These are phyloP conservation scores for Naganishia friedmannii DNA, from an alignment of 768 basidiomycete species.

Conservation along the genomic window DNA sequence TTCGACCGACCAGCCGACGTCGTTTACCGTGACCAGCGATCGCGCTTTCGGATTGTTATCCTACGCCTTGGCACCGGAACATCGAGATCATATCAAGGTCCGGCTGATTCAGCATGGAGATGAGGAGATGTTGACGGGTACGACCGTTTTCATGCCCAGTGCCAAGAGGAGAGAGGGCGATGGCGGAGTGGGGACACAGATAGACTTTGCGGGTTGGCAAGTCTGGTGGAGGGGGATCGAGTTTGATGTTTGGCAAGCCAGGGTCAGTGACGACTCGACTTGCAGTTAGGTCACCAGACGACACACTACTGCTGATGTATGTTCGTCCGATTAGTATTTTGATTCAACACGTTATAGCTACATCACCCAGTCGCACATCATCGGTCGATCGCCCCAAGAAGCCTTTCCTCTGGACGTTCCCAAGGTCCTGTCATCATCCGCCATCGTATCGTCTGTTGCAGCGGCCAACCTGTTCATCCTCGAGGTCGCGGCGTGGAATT, in stretches of 20 bases:
- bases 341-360: slow-evolving; percentile 23
- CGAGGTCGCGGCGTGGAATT: slow-evolving; percentile 28
- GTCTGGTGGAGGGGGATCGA: slow-evolving; percentile 37
- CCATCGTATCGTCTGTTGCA: slow-evolving; percentile 4
- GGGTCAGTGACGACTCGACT: slow-evolving; percentile 31
- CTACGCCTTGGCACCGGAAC: slow-evolving; percentile 33
- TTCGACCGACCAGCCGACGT: slow-evolving; percentile 13
- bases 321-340: slow-evolving; percentile 30
- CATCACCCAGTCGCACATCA: slow-evolving; percentile 38
- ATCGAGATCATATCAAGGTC: slow-evolving; percentile 27
- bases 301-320: slow-evolving; percentile 11
- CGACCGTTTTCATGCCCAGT: slow-evolving; percentile 28
- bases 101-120: slow-evolving; percentile 29
- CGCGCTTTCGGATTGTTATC: slow-evolving; percentile 34
- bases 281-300: not conserved
- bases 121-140: slow-evolving; percentile 33
- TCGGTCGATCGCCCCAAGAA: slow-evolving; percentile 21
- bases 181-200: slow-evolving; percentile 27
- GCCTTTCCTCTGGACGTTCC: slow-evolving; percentile 7
- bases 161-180: slow-evolving; percentile 38
- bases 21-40: slow-evolving; percentile 35
- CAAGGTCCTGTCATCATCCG: not conserved
- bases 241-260: slow-evolving; percentile 36
- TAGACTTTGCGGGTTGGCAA: slow-evolving; percentile 37
- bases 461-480: slow-evolving; percentile 37